Percentiles rank a stretch among this genome's conserved stretches.
Evolutionary conservation across 2,329 filamentous ascomycete genomes (phyloP).

Genomic region (Fusarium acutatum): DNA sequence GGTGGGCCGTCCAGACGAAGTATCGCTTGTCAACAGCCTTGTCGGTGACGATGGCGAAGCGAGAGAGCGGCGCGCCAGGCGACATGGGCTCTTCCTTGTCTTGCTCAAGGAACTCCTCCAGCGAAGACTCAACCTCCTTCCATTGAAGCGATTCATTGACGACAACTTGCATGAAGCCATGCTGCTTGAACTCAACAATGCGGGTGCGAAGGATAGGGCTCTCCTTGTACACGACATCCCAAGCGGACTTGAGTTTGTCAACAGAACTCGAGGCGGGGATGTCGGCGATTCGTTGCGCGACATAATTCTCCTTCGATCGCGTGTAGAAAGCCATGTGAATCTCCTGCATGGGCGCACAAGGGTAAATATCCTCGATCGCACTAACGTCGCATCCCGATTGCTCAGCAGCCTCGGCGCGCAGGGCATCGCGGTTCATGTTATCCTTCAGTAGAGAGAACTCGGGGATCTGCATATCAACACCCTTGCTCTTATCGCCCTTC

Average conservation of each 20-base stretch:
- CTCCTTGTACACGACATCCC: conserved; percentile 48
- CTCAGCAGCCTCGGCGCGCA: conserved; percentile 44
- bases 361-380: conserved; percentile 59
- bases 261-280: conserved; percentile 47
- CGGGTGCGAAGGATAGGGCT: conserved; percentile 56
- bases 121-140: conserved; percentile 42
- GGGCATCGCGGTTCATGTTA: conserved; percentile 43
- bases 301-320: conserved; percentile 58
- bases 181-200: conserved; percentile 54
- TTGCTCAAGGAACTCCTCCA: conserved; percentile 50
- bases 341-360: conserved; percentile 62
- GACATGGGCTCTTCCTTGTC: conserved; percentile 52
- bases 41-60: conserved; percentile 50
- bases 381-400: conserved; percentile 43
- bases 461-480: conserved; percentile 36
- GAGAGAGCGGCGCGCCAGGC: conserved; percentile 53
- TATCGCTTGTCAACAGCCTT: conserved; percentile 41
- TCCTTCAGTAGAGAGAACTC: conserved; percentile 52
- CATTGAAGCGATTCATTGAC: conserved; percentile 50
- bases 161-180: conserved; percentile 55
- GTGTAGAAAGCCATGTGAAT: conserved; percentile 61
- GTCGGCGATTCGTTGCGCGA: conserved; percentile 57
- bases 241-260: conserved; percentile 51
- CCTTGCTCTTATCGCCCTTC: conserved; percentile 35
- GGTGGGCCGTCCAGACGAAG: conserved; percentile 45